Conservation (phyloP, 2,329 filamentous ascomycete species). For the Venturia aucupariae region DNA sequence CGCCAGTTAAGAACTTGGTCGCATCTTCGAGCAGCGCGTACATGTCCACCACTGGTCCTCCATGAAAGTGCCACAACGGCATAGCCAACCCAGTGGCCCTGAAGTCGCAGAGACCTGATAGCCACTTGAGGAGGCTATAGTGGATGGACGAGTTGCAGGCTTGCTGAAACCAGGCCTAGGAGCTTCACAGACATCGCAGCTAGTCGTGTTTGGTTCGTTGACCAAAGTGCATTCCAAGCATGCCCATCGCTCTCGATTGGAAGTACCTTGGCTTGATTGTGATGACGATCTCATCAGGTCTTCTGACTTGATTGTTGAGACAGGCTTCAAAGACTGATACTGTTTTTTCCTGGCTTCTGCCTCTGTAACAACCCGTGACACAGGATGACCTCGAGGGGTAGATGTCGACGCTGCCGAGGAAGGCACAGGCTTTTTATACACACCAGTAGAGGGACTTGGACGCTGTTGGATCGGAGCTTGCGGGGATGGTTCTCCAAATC, state of each 20-base stretch:
- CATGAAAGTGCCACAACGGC: slow-evolving; percentile 53
- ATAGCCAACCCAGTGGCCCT: slow-evolving; percentile 49
- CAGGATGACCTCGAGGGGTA: slow-evolving; percentile 22
- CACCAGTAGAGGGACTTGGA: background rate
- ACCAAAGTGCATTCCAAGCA: slow-evolving; percentile 54
- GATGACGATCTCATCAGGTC: background rate
- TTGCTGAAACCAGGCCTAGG: slow-evolving; percentile 1
- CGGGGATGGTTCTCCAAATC: background rate
- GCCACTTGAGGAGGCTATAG: slow-evolving; percentile 15
- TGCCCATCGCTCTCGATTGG: slow-evolving; percentile 36
- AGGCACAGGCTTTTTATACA: slow-evolving; percentile 17
- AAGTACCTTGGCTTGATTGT: background rate
- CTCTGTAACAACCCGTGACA: slow-evolving; percentile 27
- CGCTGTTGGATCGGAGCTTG: background rate
- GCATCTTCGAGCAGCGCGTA: slow-evolving; percentile 50
- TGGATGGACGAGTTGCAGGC: slow-evolving; percentile 16
- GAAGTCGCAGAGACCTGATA: slow-evolving; percentile 30
- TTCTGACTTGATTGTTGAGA: slow-evolving; percentile 20
- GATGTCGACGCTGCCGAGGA: slow-evolving; percentile 22
- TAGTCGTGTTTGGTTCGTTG: slow-evolving; percentile 50
- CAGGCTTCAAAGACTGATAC: slow-evolving; percentile 18
- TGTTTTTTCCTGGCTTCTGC: slow-evolving; percentile 13
- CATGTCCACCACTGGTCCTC: slow-evolving; percentile 58
- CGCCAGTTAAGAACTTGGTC: slow-evolving; percentile 22
- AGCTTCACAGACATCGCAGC: slow-evolving; percentile 51